A percentile compares a stretch with the other conserved stretches of the same genome.
Conservation (phyloP, 768 basidiomycete species). For the Lactarius deliciosus region DNA sequence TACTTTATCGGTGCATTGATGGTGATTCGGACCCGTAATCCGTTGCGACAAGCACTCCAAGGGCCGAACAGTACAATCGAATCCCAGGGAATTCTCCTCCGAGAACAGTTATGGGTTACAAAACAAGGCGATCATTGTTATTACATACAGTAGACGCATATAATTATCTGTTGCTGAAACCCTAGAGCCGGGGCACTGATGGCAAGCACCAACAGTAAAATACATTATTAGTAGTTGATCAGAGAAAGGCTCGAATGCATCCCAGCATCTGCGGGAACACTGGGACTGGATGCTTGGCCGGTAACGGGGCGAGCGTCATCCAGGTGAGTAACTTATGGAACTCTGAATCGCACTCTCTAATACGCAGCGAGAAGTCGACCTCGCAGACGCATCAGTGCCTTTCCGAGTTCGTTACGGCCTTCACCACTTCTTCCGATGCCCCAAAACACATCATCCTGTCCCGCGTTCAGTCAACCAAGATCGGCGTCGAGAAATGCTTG, state of each 20-base stretch:
- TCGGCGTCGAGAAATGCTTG: conserved; percentile 24
- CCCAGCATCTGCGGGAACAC: background rate
- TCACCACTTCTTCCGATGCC: conserved; percentile 41
- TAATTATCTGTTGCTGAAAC: background rate
- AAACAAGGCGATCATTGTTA: background rate
- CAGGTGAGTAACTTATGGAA: background rate
- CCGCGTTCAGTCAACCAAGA: conserved; percentile 30
- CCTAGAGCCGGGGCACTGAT: background rate
- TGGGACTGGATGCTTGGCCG: background rate
- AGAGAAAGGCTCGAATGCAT: background rate
- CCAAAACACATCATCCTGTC: conserved; percentile 43
- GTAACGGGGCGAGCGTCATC: background rate
- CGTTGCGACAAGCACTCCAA: background rate
- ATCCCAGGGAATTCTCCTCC: too few species aligned
- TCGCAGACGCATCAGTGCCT: conserved; percentile 42
- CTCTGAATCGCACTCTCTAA: background rate
- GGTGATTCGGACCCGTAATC: background rate
- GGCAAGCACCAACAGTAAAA: background rate
- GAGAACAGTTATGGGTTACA: background rate
- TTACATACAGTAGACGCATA: background rate
- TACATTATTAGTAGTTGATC: background rate
- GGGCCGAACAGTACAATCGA: background rate
- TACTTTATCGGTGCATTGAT: background rate
- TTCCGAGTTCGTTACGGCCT: conserved; percentile 45
- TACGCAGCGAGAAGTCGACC: conserved; percentile 27